Evolutionary conservation across 2,329 filamentous ascomycete genomes (phyloP), one percentile per base, ranked within the genome.

Genomic region (Clarireedia monteithiana): DNA sequence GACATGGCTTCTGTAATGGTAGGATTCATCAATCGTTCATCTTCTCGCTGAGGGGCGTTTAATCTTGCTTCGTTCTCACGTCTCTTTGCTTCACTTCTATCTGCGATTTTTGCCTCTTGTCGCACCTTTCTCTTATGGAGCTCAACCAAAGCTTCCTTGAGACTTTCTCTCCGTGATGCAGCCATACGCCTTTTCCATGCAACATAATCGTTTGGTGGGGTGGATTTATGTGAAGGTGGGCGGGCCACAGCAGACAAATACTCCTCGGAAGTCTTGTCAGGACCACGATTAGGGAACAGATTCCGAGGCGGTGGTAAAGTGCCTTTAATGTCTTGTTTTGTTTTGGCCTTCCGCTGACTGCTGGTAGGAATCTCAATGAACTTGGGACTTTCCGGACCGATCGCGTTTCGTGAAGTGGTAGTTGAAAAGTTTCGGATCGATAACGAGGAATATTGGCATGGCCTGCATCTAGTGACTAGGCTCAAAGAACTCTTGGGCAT

Each of bases 321-420:
- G 63, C 94, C 94, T 70, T 90, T 90, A 36, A 90, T 70, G 9
- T 65, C 63, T 46, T 72, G 71, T 2, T 71, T 67, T 2, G 67
- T 72, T 59, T 70, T 73, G 14, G 69, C 69, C 63, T 80, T 75
- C 34, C 59, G 59, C 63, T 96, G 90, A n/a, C 83, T 80, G 49
- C 88, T 81, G 63, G 79, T 78, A 48, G 91, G 92, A 55, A 96
- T 77, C 62, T 89, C 84, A 73, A 97, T 88, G 76, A 88, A 97
- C 62, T 82, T 81, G 48, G 94, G 92, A 38, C 91, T 95, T 70
- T 96, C 89, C 49, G 94, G 92, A 17, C 86, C 86, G 61, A 91
- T 76, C 50, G 73, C 73, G 49, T 67, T 68, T 56, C 66, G 63
- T n/a, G 69, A 46, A 17, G 73, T 49, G 15, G 78, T 73, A 24